Percentiles rank a stretch among this genome's conserved stretches.
Conservation (phyloP, 2,329 filamentous ascomycete genomes). For the Beauveria australis region DNA sequence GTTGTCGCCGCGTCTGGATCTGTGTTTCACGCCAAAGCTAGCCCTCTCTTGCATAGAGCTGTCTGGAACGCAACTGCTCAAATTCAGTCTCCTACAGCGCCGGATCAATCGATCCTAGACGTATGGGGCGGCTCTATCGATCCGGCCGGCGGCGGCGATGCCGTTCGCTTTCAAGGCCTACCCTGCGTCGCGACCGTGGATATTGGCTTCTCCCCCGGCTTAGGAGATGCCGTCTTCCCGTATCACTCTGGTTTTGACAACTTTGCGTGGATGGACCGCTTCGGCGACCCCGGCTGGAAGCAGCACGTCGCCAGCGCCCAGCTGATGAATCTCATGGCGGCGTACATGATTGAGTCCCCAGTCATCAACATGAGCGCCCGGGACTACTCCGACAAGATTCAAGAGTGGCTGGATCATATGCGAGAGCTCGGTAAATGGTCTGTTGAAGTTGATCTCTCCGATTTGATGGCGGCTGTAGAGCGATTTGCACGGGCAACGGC, state of each 20-base stretch:
- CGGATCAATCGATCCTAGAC: conserved; percentile 31
- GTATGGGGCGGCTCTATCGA: conserved; percentile 33
- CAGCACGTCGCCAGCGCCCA: conserved; percentile 51
- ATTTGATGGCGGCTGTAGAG: conserved; percentile 30
- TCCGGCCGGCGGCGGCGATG: conserved; percentile 50
- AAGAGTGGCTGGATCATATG: conserved; percentile 25
- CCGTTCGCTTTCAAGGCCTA: conserved; percentile 44
- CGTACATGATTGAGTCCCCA: conserved; percentile 29
- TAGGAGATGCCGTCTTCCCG: conserved; percentile 53
- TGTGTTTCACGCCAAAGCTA: conserved; percentile 47
- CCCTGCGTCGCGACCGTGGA: conserved; percentile 53
- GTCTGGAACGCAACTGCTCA: conserved; percentile 54
- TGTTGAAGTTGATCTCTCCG: conserved; percentile 26
- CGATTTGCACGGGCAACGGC: conserved; percentile 20
- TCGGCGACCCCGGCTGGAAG: conserved; percentile 59
- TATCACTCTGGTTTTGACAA: conserved; percentile 83
- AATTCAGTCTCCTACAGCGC: conserved; percentile 47
- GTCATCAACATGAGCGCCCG: conserved; percentile 32
- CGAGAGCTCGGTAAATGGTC: conserved; percentile 19
- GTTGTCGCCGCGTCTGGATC: conserved; percentile 59
- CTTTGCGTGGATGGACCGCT: conserved; percentile 75
- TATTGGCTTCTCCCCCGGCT: conserved; percentile 34
- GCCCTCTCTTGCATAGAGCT: conserved; percentile 59
- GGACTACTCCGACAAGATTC: conserved; percentile 32
- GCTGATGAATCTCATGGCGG: conserved; percentile 31